Base-by-base conservation (phyloP, 192 early-diverging fungal genomes). In the Podila verticillata region DNA sequence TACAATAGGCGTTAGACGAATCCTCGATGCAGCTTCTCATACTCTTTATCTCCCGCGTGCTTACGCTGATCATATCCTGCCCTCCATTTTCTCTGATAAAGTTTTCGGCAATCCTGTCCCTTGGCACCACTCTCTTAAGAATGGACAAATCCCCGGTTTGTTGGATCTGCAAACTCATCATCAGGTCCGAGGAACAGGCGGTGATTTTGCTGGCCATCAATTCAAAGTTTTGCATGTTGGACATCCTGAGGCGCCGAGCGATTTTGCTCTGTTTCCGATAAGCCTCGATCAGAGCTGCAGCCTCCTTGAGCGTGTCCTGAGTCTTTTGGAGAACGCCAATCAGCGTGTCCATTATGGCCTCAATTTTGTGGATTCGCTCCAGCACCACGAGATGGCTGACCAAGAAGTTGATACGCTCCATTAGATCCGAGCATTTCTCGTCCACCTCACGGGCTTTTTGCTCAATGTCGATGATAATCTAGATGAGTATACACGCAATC, bases 81-180 rank as follows among this genome's bases (percentile, higher is more conserved):
- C 77, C 87, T 22, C 84, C 84, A 22, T 87, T 68, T 15, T 58
- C 36, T 20, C 24, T 13, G 1, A 89, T 54, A 69, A 89, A 89
- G 20, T 56, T 35, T 51, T 86, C 63, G 3, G 88, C 88, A 26
- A 66, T 82, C 20, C 73, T 44, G 57, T 89, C 88, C 58, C 85
- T 30, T 1, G 81, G 84, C 12, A 86, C 58, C 0, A 58, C 26
- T 36, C 82, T 61, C 12, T 70, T 51, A 2, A 89, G 66, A 17
- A 87, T 82, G 15, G 78, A 74, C 6, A 89, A 49, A 35, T 87
- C 82, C 8, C 77, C 81, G 3, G 88, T 86, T 36, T 87, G 86
- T 51, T 87, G 86, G 32, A 89, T 87, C 57, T 89, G 88, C 54
- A 89, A 49, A 39, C 83, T 84, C 4, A 89, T 51, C 84, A 89